Conservation (phyloP, 192 early-diverging fungal genomes). For the Dispira simplex region DNA sequence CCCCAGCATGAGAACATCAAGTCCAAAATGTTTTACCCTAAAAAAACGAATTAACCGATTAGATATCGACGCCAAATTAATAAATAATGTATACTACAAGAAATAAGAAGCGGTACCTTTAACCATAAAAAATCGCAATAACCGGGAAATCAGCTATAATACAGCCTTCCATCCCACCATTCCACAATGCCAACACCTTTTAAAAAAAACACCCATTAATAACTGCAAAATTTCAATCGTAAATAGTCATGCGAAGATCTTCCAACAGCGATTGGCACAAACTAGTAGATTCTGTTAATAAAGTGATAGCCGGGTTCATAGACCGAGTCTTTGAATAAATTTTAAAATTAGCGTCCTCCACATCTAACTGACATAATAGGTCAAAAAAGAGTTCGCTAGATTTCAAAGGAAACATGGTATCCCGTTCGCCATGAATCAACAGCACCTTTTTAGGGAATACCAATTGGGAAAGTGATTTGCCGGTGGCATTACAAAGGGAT, state of each 20-base stretch:
- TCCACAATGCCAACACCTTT: too few species aligned
- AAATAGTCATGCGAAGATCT: neutral
- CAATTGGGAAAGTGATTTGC: neutral
- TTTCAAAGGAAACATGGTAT: constrained; percentile 2
- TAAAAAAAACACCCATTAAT: too few species aligned
- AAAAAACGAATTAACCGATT: too few species aligned
- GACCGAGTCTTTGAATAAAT: constrained; percentile 4
- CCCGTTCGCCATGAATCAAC: constrained; percentile 6
- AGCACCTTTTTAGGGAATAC: neutral
- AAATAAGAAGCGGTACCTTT: too few species aligned
- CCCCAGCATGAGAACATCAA: too few species aligned
- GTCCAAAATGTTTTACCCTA: too few species aligned
- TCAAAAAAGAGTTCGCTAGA: constrained; percentile 7
- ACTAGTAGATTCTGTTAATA: neutral
- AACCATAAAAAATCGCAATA: too few species aligned
- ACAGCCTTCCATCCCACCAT: too few species aligned
- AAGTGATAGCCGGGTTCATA: constrained; percentile 8
- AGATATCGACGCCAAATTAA: too few species aligned
- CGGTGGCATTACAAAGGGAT: neutral
- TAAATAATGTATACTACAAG: too few species aligned
- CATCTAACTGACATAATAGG: constrained; percentile 1
- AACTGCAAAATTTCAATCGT: neutral
- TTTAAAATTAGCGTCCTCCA: constrained; percentile 7
- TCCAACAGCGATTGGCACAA: constrained; percentile 2
- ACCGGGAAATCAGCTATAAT: too few species aligned